Evolutionary conservation across 129 eudicot genomes (phyloP), one percentile per base, ranked within the genome.

Genomic region (Saposhnikovia divaricata): DNA sequence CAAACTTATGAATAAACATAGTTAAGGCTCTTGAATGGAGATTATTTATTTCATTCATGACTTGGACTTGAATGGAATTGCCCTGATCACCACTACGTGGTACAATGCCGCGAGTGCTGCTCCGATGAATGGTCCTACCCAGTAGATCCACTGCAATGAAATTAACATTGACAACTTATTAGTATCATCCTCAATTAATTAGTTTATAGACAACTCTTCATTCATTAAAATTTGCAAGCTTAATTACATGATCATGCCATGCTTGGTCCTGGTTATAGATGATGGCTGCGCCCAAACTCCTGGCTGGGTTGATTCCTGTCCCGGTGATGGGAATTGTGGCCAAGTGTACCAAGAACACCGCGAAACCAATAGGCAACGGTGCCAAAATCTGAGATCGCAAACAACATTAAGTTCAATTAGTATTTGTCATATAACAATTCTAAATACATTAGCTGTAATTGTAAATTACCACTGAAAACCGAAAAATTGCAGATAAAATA

Each of bases 331-430:
- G 96, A 57, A 91, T 91, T 40, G 96, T 91, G 0, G 93, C 96
- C 91, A 91, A 84, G 82, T 91, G 96, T 44, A 91, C 96, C 83
- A 91, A 77, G 84, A 91, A 89, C 81, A 91, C 96, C 0, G 96
- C 96, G 34, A 91, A 91, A 73, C 96, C 93, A 74, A 91, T 91
- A 5, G 97, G 97, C 88, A 91, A 83, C 8, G 97, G 97, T n/a
- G 96, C 96, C 90, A 91, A 74, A 2, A 91, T 86, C 93, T 91
- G 86, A 74, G 86, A 66, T 53, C 55, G 51, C 74, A 66, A 3
- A 68, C 43, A 31, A 31, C 42, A 68, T 68, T 34, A 31, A 2
- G 40, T 13, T 31, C 7, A 31, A 28, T 55, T 21, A 55, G 65
- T 21, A 31, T n/a, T n/a, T n/a, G n/a, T n/a, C n/a, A n/a, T 31